A percentile compares a stretch with the other conserved stretches of the same genome.
Conservation (phyloP, 495 filamentous ascomycete genomes). For the Talaromyces stipitatus region DNA sequence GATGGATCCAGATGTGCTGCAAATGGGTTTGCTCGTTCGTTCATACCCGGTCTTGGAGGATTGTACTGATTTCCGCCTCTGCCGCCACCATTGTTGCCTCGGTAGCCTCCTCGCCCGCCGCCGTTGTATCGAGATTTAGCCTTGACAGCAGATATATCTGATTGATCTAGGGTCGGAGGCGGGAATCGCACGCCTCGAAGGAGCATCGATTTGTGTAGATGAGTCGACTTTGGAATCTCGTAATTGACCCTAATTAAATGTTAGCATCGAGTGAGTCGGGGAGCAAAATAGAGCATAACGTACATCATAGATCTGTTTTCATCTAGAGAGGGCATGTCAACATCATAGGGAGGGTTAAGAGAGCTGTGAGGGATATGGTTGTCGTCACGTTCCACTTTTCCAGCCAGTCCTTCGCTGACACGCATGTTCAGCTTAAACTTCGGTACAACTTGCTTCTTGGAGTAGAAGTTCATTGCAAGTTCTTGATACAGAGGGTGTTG, state of each 20-base stretch:
- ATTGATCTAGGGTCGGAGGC: constrained; percentile 57
- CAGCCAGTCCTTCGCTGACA: constrained; percentile 68
- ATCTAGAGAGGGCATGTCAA: constrained; percentile 66
- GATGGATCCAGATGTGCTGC: constrained; percentile 46
- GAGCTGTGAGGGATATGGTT: constrained; percentile 66
- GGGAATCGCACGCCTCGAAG: constrained; percentile 73
- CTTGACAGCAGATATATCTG: constrained; percentile 64
- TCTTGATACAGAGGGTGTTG: constrained; percentile 75
- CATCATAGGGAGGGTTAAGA: constrained; percentile 57
- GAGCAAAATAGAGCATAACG: constrained; percentile 15
- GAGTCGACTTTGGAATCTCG: constrained; percentile 60
- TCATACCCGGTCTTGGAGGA: constrained; percentile 5
- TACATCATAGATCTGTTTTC: constrained; percentile 80
- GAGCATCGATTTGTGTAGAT: constrained; percentile 89
- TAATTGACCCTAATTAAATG: constrained; percentile 61
- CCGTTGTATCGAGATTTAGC: constrained; percentile 52
- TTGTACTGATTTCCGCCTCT: constrained; percentile 49
- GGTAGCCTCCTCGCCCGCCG: constrained; percentile 55
- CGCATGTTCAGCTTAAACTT: constrained; percentile 64
- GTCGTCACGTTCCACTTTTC: constrained; percentile 74
- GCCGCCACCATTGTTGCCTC: constrained; percentile 38
- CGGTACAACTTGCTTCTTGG: constrained; percentile 65
- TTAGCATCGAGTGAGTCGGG: constrained; percentile 7
- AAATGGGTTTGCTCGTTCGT: constrained; percentile 44
- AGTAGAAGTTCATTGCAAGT: constrained; percentile 76